Base-by-base conservation (phyloP, 2,329 filamentous ascomycete genomes). In the Acephala macrosclerotiorum region DNA sequence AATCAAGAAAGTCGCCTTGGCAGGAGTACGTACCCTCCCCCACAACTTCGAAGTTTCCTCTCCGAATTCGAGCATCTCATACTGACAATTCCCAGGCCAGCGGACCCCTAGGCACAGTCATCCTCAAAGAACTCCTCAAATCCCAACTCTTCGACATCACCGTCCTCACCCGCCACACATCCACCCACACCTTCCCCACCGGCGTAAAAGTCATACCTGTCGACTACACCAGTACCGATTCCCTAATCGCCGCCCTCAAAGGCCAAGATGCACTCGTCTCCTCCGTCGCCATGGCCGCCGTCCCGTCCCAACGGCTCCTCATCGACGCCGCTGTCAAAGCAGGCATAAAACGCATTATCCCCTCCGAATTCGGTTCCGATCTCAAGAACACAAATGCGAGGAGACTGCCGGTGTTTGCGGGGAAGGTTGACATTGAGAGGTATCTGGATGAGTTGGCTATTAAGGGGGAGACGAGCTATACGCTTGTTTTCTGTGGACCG, bases 341-440 rank as follows among this genome's bases (percentile, higher is more conserved):
- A 0, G 84, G 85, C 11, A 85, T 90, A 9, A 81, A 85, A 72
- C 81, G 86, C n/a, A 87, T 89, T 76, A 80, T 90, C 47, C 86
- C 87, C 1, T 84, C 84, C 5, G 87, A 90, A 61, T 90, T 84
- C 55, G 77, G 78, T 29, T 75, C 75, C 18, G 73, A 80, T 75
- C 73, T 80, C 78, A 74, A 81, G 72, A 65, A 76, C 70, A 22
- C 78, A 73, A 74, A 76, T 65, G 69, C 76, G 55, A 68, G 79
- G 64, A 60, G 75, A 2, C 80, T 89, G 1, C 83, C 86, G 1
- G 72, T 87, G 1, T 88, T 85, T 65, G 74, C 74, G 1, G 76
- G 74, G 61, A 91, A 91, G 74, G 63, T 82, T 35, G 72, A 77
- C n/a, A 70, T 81, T 4, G 75, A 80, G 60, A 75, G 82, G 2